Evolutionary conservation across 1,284 basidiomycete genomes (phyloP).

Genomic region (Inonotus obliquus): DNA sequence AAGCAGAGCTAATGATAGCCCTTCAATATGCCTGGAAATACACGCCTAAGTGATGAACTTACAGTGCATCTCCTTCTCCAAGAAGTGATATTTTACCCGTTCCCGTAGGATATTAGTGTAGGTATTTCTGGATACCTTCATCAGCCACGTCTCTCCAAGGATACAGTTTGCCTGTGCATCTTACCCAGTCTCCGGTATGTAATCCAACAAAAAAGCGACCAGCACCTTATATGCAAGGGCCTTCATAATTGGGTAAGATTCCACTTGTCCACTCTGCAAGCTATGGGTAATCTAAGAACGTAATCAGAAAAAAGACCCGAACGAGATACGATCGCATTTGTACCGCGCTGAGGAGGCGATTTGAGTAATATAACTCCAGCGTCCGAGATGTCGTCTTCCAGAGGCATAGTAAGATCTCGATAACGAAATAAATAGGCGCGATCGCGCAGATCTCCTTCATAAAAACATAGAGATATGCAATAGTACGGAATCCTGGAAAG

Average conservation of each 20-base stretch:
- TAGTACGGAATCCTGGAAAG: neutral
- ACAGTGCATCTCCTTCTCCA: constrained; percentile 5
- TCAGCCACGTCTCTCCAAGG: too few species aligned
- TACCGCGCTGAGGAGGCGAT: neutral
- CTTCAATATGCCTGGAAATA: neutral
- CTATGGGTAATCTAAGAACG: neutral
- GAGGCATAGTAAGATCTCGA: neutral
- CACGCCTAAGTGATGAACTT: neutral
- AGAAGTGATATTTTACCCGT: constrained; percentile 4
- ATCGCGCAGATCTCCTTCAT: constrained; percentile 1
- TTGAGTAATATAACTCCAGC: neutral
- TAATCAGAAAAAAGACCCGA: neutral
- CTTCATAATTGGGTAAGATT: neutral
- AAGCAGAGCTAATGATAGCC: neutral
- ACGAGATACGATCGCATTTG: neutral
- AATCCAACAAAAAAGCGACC: neutral
- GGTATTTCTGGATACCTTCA: neutral
- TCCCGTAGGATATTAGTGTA: neutral
- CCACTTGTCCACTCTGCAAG: neutral
- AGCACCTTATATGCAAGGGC: neutral
- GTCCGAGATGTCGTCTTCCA: neutral
- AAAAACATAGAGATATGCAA: neutral
- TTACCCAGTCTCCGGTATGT: neutral
- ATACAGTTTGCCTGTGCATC: too few species aligned
- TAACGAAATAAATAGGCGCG: neutral